A percentile compares a stretch with the other conserved stretches of the same genome.
Evolutionary conservation across 495 filamentous ascomycete genomes (phyloP).

Genomic region (Amphirosellinia nigrospora): DNA sequence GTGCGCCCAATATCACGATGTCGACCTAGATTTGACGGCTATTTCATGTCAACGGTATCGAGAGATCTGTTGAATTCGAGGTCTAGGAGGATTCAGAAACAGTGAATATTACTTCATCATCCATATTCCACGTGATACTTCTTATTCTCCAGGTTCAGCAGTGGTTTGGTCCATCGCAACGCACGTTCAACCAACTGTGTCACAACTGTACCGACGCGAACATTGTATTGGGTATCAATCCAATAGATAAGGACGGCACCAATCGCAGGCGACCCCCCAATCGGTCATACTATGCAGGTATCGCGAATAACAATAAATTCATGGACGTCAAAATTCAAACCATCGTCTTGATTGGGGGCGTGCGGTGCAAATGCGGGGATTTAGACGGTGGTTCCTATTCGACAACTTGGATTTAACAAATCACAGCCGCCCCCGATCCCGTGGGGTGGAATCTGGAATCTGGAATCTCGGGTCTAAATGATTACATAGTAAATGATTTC

Average conservation of each 20-base stretch:
- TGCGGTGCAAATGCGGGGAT: slow-evolving; percentile 17
- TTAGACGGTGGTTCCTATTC: slow-evolving; percentile 4
- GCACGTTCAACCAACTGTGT: not conserved
- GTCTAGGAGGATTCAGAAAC: not conserved
- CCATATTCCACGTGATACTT: not conserved
- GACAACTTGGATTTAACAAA: slow-evolving; percentile 15
- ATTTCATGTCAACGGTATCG: not conserved
- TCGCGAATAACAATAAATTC: slow-evolving; percentile 4
- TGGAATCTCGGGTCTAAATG: no score
- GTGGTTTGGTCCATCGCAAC: not conserved
- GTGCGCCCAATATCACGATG: not conserved
- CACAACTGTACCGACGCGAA: slow-evolving; percentile 7
- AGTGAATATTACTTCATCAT: not conserved
- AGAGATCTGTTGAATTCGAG: not conserved
- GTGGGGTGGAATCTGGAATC: no score
- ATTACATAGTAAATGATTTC: no score
- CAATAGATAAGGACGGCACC: slow-evolving; percentile 15
- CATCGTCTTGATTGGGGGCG: not conserved
- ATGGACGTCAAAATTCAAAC: not conserved
- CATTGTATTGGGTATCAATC: slow-evolving; percentile 18
- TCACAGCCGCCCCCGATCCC: slow-evolving; percentile 7
- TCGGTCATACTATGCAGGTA: not conserved
- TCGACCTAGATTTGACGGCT: not conserved
- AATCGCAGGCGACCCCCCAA: not conserved
- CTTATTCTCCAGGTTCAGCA: not conserved